Evolutionary conservation across 1,284 basidiomycete species (phyloP).

Genomic region (Abortiporus biennis): DNA sequence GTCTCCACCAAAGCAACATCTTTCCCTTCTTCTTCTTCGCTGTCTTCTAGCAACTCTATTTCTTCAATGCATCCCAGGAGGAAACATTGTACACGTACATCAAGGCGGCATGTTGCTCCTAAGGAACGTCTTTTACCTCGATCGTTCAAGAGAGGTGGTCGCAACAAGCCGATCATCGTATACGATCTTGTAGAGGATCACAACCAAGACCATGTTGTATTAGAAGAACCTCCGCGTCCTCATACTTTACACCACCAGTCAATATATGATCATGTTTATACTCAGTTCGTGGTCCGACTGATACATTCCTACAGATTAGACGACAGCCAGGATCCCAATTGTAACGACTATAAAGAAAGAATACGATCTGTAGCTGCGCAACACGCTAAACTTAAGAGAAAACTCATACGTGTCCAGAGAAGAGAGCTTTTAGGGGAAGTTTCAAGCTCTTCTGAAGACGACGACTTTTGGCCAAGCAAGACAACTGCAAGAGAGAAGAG

Average conservation of each 20-base stretch:
- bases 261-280: background rate
- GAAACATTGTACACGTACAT: background rate
- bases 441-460: too few species aligned
- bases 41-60: background rate
- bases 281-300: too few species aligned
- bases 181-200: background rate
- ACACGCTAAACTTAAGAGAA: too few species aligned
- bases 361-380: too few species aligned
- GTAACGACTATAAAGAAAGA: too few species aligned
- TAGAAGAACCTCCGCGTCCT: background rate
- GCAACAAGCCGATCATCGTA: conserved; percentile 12
- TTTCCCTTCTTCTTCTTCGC: background rate
- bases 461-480: too few species aligned
- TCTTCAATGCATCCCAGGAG: background rate
- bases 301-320: too few species aligned
- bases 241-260: background rate
- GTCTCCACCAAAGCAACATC: background rate
- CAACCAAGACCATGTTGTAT: background rate
- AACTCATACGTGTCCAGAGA: too few species aligned
- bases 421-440: too few species aligned
- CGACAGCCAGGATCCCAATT: too few species aligned
- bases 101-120: too few species aligned
- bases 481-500: too few species aligned
- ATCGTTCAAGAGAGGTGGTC: conserved; percentile 11
- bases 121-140: conserved; percentile 8